These are phyloP conservation scores for Berkeleyomyces rouxiae DNA, from an alignment of 2,329 filamentous ascomycete genomes.

Conservation along the genomic window DNA sequence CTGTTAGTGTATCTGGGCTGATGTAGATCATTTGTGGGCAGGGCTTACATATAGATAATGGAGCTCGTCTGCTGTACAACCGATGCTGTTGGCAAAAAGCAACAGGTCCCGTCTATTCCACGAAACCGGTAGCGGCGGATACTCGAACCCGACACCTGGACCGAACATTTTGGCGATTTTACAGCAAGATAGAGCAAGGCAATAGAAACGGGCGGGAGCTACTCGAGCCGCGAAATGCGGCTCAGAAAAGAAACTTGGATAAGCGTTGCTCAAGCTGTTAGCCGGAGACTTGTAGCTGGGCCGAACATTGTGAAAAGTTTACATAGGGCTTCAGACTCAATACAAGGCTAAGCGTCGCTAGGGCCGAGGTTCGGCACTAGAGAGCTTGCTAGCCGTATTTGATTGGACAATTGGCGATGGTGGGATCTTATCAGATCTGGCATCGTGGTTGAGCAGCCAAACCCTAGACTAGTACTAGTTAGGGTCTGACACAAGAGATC, in stretches of 20 bases:
- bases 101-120: constrained; percentile 82
- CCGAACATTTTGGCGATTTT: constrained; percentile 20
- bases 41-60: constrained; percentile 71
- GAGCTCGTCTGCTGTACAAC: constrained; percentile 68
- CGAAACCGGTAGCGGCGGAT: constrained; percentile 55
- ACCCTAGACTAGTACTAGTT: not conserved
- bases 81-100: constrained; percentile 82
- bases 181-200: not conserved
- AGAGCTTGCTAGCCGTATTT: not conserved
- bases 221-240: not conserved
- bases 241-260: not conserved
- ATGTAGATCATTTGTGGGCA: not conserved
- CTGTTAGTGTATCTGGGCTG: not conserved
- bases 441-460: not conserved
- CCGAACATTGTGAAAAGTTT: not conserved
- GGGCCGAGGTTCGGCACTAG: not conserved
- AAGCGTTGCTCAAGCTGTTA: not conserved
- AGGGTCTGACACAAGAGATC: not conserved
- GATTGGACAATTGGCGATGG: not conserved
- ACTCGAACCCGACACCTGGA: constrained; percentile 59
- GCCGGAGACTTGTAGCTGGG: not conserved
- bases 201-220: not conserved
- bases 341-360: not conserved
- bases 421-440: not conserved
- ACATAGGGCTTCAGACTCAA: not conserved